A percentile compares a stretch with the other conserved stretches of the same genome.
Conservation (phyloP, 139 green algal genomes). For the Tetratostichococcus sp. region DNA sequence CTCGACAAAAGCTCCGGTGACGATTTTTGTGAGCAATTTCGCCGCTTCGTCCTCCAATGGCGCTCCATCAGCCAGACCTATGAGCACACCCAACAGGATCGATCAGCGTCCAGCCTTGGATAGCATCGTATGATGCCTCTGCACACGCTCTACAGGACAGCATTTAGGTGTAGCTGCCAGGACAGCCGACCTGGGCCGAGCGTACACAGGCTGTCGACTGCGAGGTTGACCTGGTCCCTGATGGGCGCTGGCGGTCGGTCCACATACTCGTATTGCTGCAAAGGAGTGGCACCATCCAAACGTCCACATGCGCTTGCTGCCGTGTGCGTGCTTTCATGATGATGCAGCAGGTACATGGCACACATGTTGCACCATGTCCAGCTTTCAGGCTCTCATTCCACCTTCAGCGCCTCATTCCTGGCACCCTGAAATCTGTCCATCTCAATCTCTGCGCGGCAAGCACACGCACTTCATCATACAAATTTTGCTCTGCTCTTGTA, state of each 20-base stretch:
- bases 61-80: not conserved
- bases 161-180: too few species aligned
- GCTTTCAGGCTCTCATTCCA: too few species aligned
- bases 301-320: too few species aligned
- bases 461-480: not conserved
- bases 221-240: not conserved
- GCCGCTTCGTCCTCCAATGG: not conserved
- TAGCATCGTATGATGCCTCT: too few species aligned
- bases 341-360: too few species aligned
- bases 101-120: too few species aligned
- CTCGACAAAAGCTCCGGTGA: not conserved
- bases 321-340: too few species aligned
- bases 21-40: not conserved
- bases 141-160: too few species aligned
- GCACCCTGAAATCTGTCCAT: not conserved
- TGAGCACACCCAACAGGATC: too few species aligned
- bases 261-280: not conserved
- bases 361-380: too few species aligned
- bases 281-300: not conserved
- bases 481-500: not conserved
- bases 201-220: not conserved
- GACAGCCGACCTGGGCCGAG: not conserved
- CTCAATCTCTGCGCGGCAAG: not conserved
- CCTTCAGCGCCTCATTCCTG: not conserved
- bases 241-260: not conserved